Conservation (phyloP, 2,329 filamentous ascomycete species). For the Rhexocercosporidium sp. region DNA sequence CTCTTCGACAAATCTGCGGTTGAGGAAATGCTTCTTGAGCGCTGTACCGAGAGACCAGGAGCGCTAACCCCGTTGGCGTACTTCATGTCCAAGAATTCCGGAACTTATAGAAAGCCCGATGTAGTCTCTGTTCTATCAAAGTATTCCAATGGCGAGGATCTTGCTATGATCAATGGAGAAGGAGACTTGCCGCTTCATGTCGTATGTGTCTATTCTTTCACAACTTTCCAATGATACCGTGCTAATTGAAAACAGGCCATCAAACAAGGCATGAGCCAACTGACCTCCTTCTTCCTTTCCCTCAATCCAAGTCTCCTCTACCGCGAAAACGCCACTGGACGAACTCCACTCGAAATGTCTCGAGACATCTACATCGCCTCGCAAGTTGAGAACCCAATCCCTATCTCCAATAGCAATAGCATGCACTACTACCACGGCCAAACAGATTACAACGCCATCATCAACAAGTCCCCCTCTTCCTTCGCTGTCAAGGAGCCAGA, state of each 20-base stretch:
- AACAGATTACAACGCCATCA: conserved; percentile 14
- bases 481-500: conserved; percentile 17
- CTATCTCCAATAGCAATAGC: conserved; percentile 36
- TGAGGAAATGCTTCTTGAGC: conserved; percentile 61
- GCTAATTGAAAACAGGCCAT: conserved; percentile 45
- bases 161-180: conserved; percentile 64
- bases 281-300: conserved; percentile 34
- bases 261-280: conserved; percentile 29
- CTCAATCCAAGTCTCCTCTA: conserved; percentile 53
- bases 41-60: conserved; percentile 55
- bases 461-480: conserved; percentile 8
- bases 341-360: conserved; percentile 73
- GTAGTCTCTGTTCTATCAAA: conserved; percentile 57
- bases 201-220: conserved; percentile 46
- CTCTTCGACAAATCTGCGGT: conserved; percentile 64
- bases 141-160: conserved; percentile 60
- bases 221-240: conserved; percentile 39
- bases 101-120: conserved; percentile 40
- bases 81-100: conserved; percentile 51
- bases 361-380: conserved; percentile 56
- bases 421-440: conserved; percentile 18
- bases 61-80: conserved; percentile 68
- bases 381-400: conserved; percentile 26
- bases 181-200: conserved; percentile 71
- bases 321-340: conserved; percentile 77